A percentile compares a stretch with the other conserved stretches of the same genome.
Conservation (phyloP, 192 early-diverging fungal species). For the Podila horticola region DNA sequence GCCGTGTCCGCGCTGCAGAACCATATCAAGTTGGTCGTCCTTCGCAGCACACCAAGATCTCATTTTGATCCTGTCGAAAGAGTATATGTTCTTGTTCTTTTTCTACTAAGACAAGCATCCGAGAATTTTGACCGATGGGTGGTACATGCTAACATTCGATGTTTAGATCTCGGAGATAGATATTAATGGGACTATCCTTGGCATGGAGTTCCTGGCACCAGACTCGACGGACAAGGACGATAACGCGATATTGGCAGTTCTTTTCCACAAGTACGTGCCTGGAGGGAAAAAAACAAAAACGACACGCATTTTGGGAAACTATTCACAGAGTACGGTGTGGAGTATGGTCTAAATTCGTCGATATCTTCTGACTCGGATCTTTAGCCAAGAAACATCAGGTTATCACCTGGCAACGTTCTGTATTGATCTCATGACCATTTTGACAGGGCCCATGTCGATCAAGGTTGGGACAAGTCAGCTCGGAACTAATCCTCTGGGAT, state of each 20-base stretch:
- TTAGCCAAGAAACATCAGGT: slow-evolving; percentile 10
- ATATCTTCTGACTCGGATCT: not conserved
- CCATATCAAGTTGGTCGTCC: slow-evolving; percentile 24
- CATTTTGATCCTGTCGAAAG: slow-evolving; percentile 29
- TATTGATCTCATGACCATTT: slow-evolving; percentile 13
- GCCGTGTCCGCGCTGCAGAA: slow-evolving; percentile 34
- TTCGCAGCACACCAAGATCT: slow-evolving; percentile 19
- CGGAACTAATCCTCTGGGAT: slow-evolving; percentile 1
- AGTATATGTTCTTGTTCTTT: slow-evolving; percentile 5
- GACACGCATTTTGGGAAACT: too few species aligned
- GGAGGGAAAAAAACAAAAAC: too few species aligned
- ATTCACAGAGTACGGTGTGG: too few species aligned
- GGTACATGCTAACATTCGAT: not conserved
- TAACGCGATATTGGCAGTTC: slow-evolving; percentile 26
- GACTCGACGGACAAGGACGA: slow-evolving; percentile 11
- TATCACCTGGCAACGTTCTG: slow-evolving; percentile 43
- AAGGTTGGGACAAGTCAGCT: slow-evolving; percentile 31
- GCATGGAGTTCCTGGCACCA: slow-evolving; percentile 36
- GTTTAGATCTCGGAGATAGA: slow-evolving; percentile 22
- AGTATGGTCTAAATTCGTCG: not conserved
- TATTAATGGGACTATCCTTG: slow-evolving; percentile 29
- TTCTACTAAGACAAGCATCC: not conserved
- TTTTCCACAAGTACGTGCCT: slow-evolving; percentile 32
- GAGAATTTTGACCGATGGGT: too few species aligned
- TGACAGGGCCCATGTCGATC: slow-evolving; percentile 9